Evolutionary conservation across 345 rosid species (phyloP), one percentile per base, ranked within the genome.

Genomic region (Lepidium didymum): DNA sequence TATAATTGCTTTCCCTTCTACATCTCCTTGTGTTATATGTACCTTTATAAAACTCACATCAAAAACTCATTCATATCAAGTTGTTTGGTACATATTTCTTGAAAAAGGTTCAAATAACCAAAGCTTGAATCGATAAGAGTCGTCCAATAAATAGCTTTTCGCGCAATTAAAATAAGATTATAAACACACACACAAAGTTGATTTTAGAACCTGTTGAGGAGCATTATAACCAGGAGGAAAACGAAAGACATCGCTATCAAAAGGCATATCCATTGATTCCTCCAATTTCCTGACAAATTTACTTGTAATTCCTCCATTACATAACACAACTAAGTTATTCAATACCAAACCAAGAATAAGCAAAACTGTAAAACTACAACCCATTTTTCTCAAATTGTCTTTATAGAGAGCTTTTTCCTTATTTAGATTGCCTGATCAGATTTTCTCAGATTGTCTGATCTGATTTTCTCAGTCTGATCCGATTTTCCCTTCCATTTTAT

Each of bases 21-120:
- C 83, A 81, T 93, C 96, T 64, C 97, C 98, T 87, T 88, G 98
- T 59, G 97, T 93, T 81, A 93, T 80, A 68, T 93, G 96, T 43
- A 92, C 96, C 78, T 75, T 62, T 70, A 15, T 29, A 29, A 0
- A 29, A 6, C 60, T 85, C 82, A 54, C 45, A 58, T 7, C 40
- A 52, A 35, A 6, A 29, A 29, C 33, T 29, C 33, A 29, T 29
- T 5, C 1, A 1, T 29, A 29, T 6, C 7, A 29, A 5, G 1
- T 29, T 29, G 33, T 29, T 29, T 23, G 2, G 27, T 23, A 23
- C 27, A 23, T 23, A 23, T 23, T 23, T 23, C 27, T 23, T 19
- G 21, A 19, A 19, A 19, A 19, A 19, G 1, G 21, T 19, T 13
- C 40, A 47, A 53, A 62, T 62, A 36, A 55, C 14, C 27, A 55